Conservation (phyloP, 2,329 filamentous ascomycete genomes). For the Aulographum hederae region DNA sequence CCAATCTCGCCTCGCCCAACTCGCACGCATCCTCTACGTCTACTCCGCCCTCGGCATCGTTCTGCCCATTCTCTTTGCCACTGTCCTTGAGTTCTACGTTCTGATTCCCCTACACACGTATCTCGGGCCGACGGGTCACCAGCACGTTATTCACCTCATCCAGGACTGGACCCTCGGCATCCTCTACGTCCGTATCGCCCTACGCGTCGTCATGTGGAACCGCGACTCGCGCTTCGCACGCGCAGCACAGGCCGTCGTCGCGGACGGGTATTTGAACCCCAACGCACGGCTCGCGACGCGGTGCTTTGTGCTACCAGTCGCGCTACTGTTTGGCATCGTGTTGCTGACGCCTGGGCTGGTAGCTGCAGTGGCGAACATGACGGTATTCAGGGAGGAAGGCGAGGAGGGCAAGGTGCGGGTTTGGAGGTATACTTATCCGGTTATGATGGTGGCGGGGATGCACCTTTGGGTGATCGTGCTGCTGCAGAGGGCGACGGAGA, state of each 20-base stretch:
- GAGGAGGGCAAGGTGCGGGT: constrained; percentile 26
- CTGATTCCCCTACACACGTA: constrained; percentile 76
- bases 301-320: constrained; percentile 64
- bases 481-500: constrained; percentile 39
- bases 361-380: constrained; percentile 33
- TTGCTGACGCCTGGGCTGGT: constrained; percentile 46
- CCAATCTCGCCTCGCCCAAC: constrained; percentile 8
- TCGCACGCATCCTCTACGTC: constrained; percentile 41
- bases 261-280: constrained; percentile 52
- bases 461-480: constrained; percentile 31
- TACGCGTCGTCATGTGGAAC: constrained; percentile 49
- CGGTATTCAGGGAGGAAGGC: constrained; percentile 20
- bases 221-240: constrained; percentile 52
- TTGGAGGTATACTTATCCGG: constrained; percentile 59
- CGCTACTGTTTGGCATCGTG: constrained; percentile 41
- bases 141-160: constrained; percentile 66
- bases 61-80: constrained; percentile 62
- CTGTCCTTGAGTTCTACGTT: constrained; percentile 74
- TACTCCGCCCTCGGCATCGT: constrained; percentile 58
- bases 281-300: constrained; percentile 65
- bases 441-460: constrained; percentile 28
- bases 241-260: constrained; percentile 56
- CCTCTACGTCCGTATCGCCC: constrained; percentile 68
- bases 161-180: constrained; percentile 91
- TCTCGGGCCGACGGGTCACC: constrained; percentile 17